A percentile compares a stretch with the other conserved stretches of the same genome.
Conservation (phyloP, 768 basidiomycete genomes). For the Lanmaoa rubissima region DNA sequence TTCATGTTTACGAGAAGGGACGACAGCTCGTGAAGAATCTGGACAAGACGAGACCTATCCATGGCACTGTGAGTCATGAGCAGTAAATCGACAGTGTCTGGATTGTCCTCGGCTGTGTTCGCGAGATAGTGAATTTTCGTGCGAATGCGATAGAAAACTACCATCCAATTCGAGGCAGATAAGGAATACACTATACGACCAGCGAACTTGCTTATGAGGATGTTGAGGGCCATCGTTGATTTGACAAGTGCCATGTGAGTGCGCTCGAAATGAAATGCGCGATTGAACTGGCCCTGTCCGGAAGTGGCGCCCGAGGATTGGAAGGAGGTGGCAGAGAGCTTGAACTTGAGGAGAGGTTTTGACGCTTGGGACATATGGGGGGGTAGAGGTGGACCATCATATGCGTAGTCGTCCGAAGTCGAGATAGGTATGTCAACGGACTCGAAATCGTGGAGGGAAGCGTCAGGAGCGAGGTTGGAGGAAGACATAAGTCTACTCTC, state of each 20-base stretch:
- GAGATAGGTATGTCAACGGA: slow-evolving; percentile 42
- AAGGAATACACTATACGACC: slow-evolving; percentile 83
- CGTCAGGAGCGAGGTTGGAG: slow-evolving; percentile 58
- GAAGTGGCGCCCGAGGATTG: slow-evolving; percentile 38
- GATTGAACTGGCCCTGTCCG: slow-evolving; percentile 23
- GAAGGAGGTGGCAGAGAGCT: slow-evolving; percentile 41
- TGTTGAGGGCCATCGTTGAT: slow-evolving; percentile 53
- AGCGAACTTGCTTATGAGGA: slow-evolving; percentile 65
- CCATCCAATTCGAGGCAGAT: slow-evolving; percentile 84
- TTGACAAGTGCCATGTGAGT: slow-evolving; percentile 61
- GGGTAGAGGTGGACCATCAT: slow-evolving; percentile 32
- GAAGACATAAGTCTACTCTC: slow-evolving; percentile 59
- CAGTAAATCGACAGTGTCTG: slow-evolving; percentile 73
- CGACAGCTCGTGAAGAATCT: slow-evolving; percentile 76
- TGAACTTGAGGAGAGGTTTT: slow-evolving; percentile 32
- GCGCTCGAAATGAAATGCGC: slow-evolving; percentile 49
- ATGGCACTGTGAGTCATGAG: slow-evolving; percentile 77
- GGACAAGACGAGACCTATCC: slow-evolving; percentile 63
- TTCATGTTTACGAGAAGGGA: slow-evolving; percentile 83
- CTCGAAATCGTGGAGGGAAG: slow-evolving; percentile 72
- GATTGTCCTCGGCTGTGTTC: slow-evolving; percentile 45
- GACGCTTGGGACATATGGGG: slow-evolving; percentile 40
- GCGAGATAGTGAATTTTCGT: slow-evolving; percentile 68
- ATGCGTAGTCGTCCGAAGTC: slow-evolving; percentile 19
- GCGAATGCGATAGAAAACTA: slow-evolving; percentile 70